Percentiles rank a stretch among this genome's conserved stretches.
Evolutionary conservation across 2,329 filamentous ascomycete genomes (phyloP).

Genomic region (Westerdykella sp.): DNA sequence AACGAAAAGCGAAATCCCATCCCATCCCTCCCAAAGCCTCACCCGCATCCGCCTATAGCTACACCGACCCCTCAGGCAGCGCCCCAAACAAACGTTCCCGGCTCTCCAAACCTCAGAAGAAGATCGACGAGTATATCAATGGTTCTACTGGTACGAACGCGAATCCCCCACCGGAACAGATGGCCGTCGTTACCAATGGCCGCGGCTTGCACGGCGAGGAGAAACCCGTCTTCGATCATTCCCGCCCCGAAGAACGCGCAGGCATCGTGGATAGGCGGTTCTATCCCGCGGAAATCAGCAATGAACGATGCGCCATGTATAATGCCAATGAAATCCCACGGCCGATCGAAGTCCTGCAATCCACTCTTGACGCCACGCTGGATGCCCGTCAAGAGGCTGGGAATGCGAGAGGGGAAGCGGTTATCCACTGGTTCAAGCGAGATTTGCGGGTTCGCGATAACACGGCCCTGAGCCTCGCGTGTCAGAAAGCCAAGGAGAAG

Average conservation of each 20-base stretch:
- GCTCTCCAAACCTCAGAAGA: conserved; percentile 21
- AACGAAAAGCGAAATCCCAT: conserved; percentile 24
- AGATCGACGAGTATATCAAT: conserved; percentile 8
- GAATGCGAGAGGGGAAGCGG: conserved; percentile 48
- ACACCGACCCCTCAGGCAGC: conserved; percentile 29
- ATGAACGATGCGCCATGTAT: conserved; percentile 69
- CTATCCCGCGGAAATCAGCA: conserved; percentile 83
- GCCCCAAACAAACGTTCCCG: conserved; percentile 36
- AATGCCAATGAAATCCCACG: conserved; percentile 61
- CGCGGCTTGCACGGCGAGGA: neutral
- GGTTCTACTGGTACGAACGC: neutral
- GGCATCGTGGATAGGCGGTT: conserved; percentile 53
- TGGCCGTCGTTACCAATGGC: neutral
- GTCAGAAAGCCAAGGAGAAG: conserved; percentile 58
- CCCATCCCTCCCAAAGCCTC: conserved; percentile 15
- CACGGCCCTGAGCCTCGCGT: conserved; percentile 61
- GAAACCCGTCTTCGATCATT: conserved; percentile 28
- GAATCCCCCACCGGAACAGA: neutral
- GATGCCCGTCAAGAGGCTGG: conserved; percentile 46
- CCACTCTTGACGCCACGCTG: conserved; percentile 57
- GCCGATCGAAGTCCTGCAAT: conserved; percentile 63
- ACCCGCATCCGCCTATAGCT: conserved; percentile 25
- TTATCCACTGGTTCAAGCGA: conserved; percentile 88
- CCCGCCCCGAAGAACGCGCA: conserved; percentile 32
- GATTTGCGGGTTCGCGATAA: conserved; percentile 74